phyloP scores from a whole-genome alignment of 257 asterid genomes.

The Henckelia pumila region DNA sequence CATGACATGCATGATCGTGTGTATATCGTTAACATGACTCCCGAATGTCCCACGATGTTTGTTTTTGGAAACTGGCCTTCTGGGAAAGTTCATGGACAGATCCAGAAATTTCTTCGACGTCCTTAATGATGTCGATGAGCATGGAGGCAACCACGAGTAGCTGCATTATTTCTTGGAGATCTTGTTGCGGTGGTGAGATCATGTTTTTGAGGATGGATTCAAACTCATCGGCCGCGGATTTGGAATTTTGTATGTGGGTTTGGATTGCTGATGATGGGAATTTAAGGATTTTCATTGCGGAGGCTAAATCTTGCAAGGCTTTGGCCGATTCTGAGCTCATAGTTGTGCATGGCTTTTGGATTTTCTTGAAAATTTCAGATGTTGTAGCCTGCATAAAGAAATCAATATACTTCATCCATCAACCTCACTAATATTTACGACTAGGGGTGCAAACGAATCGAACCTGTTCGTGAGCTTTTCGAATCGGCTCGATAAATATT shows the following conservation, averaged over 20 bases:
- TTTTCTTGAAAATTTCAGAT: neutral
- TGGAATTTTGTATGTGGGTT: neutral
- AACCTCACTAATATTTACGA: too few relatives aligned
- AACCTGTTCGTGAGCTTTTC: too few relatives aligned
- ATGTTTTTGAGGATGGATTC: constrained; percentile 26
- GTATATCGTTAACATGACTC: neutral
- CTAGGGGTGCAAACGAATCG: too few relatives aligned
- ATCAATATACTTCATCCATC: neutral
- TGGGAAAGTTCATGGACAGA: neutral
- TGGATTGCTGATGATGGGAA: neutral
- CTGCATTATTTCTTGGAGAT: constrained; percentile 42
- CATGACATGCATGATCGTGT: too few relatives aligned
- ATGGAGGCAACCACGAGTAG: neutral
- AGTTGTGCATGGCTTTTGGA: neutral
- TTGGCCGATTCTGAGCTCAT: neutral
- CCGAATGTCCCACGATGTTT: neutral
- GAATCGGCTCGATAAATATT: too few relatives aligned
- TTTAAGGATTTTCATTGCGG: neutral
- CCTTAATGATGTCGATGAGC: neutral
- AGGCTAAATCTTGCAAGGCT: neutral
- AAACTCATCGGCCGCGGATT: neutral
- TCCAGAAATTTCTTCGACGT: neutral
- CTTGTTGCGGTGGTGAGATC: constrained; percentile 23
- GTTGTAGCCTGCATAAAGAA: neutral
- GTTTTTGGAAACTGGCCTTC: neutral